A percentile compares a stretch with the other conserved stretches of the same genome.
These are phyloP conservation scores for Colletotrichum sp. DNA, from an alignment of 2,329 filamentous ascomycete species.

Conservation along the genomic window DNA sequence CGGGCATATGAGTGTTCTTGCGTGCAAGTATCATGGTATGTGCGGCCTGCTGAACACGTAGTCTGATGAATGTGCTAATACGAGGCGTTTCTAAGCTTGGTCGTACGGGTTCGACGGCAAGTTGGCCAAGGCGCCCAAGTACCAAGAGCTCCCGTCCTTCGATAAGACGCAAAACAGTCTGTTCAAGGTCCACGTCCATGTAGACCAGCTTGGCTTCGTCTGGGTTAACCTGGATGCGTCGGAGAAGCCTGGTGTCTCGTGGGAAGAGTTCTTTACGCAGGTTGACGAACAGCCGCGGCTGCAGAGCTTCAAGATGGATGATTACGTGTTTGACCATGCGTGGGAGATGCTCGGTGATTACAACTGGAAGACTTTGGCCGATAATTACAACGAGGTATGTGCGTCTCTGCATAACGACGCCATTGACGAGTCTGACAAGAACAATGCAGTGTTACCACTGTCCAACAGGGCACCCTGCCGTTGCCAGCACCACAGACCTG, in stretches of 20 bases:
- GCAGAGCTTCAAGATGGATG: neutral
- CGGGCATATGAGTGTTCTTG: neutral
- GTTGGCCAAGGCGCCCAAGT: neutral
- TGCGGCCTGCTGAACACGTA: too few species aligned
- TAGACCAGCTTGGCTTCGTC: neutral
- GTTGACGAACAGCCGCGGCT: neutral
- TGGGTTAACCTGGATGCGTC: neutral
- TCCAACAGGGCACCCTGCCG: slow-evolving; percentile 49
- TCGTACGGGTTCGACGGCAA: neutral
- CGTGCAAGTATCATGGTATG: neutral
- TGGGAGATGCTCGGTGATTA: neutral
- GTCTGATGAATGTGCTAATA: too few species aligned
- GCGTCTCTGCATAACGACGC: neutral
- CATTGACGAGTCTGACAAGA: fast-evolving
- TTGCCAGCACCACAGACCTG: slow-evolving; percentile 47
- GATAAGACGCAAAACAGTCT: neutral
- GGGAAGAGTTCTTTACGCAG: neutral
- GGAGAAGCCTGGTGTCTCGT: neutral
- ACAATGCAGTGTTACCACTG: neutral
- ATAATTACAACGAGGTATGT: neutral
- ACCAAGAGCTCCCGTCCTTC: neutral
- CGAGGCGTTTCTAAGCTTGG: fast-evolving
- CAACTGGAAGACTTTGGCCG: neutral
- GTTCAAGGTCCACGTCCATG: neutral
- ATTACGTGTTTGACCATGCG: neutral